These are phyloP conservation scores for Oryza glumipatula DNA, from an alignment of 176 grass and related monocot genomes.

Conservation along the genomic window DNA sequence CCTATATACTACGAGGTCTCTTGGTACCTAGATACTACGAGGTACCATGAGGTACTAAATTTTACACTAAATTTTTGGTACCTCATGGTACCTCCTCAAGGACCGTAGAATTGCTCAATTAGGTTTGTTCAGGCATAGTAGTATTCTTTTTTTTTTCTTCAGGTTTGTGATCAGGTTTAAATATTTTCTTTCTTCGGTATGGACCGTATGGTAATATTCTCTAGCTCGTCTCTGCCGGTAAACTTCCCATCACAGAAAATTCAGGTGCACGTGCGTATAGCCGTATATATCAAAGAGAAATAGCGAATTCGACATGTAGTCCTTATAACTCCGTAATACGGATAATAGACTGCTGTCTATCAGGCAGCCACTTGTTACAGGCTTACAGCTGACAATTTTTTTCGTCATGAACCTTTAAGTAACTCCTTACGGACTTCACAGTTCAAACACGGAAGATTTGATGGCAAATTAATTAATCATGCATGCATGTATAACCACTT, in stretches of 20 bases:
- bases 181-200: not conserved
- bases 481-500: conserved; percentile 25
- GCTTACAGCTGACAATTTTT: not conserved
- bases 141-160: not conserved
- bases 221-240: not conserved
- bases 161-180: not conserved
- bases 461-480: conserved; percentile 1
- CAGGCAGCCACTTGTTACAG: not conserved
- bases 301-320: too few species aligned
- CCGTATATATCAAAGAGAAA: too few species aligned
- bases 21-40: too few species aligned
- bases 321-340: not conserved
- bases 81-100: too few species aligned
- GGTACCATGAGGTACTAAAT: too few species aligned
- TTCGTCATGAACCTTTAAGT: not conserved
- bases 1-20: too few species aligned
- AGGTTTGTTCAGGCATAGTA: not conserved
- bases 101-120: too few species aligned
- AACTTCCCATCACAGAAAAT: not conserved
- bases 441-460: not conserved
- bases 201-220: not conserved
- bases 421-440: not conserved
- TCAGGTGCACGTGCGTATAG: too few species aligned
- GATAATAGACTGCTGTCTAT: not conserved
- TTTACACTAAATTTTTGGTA: too few species aligned